Evolutionary conservation across 2,329 filamentous ascomycete genomes (phyloP).

Genomic region (Alternaria ventricosa): DNA sequence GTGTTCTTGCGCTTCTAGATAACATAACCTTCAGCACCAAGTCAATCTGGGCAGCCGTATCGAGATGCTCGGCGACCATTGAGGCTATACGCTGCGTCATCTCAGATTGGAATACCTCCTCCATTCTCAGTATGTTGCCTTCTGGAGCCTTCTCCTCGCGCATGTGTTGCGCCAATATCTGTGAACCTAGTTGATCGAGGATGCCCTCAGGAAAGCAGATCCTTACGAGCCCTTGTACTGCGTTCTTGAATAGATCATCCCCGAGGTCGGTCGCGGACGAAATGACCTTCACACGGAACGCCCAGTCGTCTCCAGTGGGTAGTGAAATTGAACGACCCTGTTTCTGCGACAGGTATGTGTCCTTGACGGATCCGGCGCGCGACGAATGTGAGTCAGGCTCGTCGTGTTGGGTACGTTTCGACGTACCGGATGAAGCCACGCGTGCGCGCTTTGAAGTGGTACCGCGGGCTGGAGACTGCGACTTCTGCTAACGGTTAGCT

Average conservation of each 20-base stretch:
- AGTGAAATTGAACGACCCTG: neutral
- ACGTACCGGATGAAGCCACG: no score
- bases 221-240: conserved; percentile 32
- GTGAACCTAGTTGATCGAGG: conserved; percentile 28
- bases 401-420: neutral
- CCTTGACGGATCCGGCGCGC: neutral
- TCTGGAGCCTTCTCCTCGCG: conserved; percentile 15
- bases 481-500: neutral
- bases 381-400: neutral
- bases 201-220: conserved; percentile 37
- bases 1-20: conserved; percentile 11
- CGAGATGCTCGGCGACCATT: conserved; percentile 29
- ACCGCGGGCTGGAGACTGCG: neutral
- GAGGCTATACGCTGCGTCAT: conserved; percentile 27
- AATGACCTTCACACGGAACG: conserved; percentile 31
- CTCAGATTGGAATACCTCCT: conserved; percentile 15
- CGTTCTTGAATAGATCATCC: conserved; percentile 30
- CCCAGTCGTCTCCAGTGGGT: conserved; percentile 28
- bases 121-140: conserved; percentile 24
- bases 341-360: conserved; percentile 3
- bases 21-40: conserved; percentile 14
- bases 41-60: conserved; percentile 20
- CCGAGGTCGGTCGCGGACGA: conserved; percentile 12
- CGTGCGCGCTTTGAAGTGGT: conserved; percentile 5
- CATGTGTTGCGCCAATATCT: conserved; percentile 32